Conservation (phyloP, 768 basidiomycete species). For the Mycena crocata region DNA sequence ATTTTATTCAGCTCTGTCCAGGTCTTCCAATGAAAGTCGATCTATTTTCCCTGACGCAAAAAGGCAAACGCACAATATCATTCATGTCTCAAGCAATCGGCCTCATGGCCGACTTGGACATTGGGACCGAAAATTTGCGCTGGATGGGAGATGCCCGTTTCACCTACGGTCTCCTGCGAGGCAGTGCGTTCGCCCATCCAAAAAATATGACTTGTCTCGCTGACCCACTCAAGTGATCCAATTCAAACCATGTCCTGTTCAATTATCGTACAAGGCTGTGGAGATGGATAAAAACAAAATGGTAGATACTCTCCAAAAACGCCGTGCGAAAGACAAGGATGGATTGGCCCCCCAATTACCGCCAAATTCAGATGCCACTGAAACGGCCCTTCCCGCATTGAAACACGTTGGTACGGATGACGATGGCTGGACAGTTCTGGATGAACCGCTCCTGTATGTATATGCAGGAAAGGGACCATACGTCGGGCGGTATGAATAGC, state of each 20-base stretch:
- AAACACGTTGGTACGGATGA: conserved; percentile 54
- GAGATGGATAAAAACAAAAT: conserved; percentile 80
- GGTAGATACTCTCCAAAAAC: conserved; percentile 61
- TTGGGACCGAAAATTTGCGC: conserved; percentile 85
- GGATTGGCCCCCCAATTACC: conserved; percentile 13
- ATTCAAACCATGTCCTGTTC: conserved; percentile 74
- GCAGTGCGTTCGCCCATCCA: conserved; percentile 56
- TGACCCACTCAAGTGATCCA: conserved; percentile 58
- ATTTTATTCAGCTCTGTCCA: conserved; percentile 39
- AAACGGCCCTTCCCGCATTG: conserved; percentile 57
- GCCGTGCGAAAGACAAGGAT: conserved; percentile 40
- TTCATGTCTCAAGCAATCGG: conserved; percentile 89
- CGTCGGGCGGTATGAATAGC: conserved; percentile 63
- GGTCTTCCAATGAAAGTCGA: conserved; percentile 82
- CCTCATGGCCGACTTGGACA: conserved; percentile 87
- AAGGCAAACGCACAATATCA: conserved; percentile 70
- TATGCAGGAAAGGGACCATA: conserved; percentile 86
- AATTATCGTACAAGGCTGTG: conserved; percentile 76
- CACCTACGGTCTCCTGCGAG: conserved; percentile 75
- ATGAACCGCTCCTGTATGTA: conserved; percentile 75
- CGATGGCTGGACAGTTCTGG: conserved; percentile 79
- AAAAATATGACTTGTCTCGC: conserved; percentile 2
- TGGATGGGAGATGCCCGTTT: conserved; percentile 92
- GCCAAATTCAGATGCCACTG: conserved; percentile 27
- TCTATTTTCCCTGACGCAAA: conserved; percentile 81